phyloP scores from a whole-genome alignment of 352 stramenopile species.

The Phytopythium delawarense region DNA sequence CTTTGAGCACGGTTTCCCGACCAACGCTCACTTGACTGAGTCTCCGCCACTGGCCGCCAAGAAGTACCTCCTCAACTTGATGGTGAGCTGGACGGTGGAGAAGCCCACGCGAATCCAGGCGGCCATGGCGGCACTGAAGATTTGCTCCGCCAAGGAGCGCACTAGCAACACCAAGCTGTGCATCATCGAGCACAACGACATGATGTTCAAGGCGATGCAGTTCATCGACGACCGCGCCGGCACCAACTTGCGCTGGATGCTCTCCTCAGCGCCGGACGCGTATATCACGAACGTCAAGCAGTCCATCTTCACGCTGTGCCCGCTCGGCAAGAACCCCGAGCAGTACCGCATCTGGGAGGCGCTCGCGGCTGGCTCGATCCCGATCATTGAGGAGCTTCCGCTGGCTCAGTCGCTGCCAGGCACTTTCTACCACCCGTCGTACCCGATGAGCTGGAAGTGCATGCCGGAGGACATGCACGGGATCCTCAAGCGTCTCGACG shows the following conservation, averaged over 20 bases:
- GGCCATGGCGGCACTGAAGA: slow-evolving; percentile 39
- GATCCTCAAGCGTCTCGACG: slow-evolving; percentile 41
- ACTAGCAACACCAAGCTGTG: slow-evolving; percentile 23
- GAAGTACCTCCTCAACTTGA: slow-evolving; percentile 50
- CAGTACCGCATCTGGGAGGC: slow-evolving; percentile 70
- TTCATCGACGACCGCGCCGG: slow-evolving; percentile 38
- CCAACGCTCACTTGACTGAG: slow-evolving; percentile 37
- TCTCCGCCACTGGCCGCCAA: slow-evolving; percentile 12
- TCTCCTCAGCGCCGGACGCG: slow-evolving; percentile 39
- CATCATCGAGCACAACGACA: slow-evolving; percentile 55
- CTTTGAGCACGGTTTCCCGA: slow-evolving; percentile 59
- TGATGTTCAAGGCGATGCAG: slow-evolving; percentile 56
- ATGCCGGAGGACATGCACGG: slow-evolving; percentile 48
- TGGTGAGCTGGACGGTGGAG: slow-evolving; percentile 64
- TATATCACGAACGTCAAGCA: slow-evolving; percentile 56
- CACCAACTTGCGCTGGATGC: slow-evolving; percentile 39
- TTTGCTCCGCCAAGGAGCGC: slow-evolving; percentile 26
- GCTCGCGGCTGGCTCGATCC: slow-evolving; percentile 56
- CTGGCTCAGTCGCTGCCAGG: slow-evolving; percentile 28
- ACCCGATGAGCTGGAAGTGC: slow-evolving; percentile 54
- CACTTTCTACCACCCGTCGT: slow-evolving; percentile 55
- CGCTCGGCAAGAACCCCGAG: slow-evolving; percentile 60
- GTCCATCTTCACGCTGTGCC: slow-evolving; percentile 59
- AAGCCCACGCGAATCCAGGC: slow-evolving; percentile 62
- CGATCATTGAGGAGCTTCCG: slow-evolving; percentile 55